Evolutionary conservation across 2,329 filamentous ascomycete genomes (phyloP).

Genomic region (Venturia effusa): DNA sequence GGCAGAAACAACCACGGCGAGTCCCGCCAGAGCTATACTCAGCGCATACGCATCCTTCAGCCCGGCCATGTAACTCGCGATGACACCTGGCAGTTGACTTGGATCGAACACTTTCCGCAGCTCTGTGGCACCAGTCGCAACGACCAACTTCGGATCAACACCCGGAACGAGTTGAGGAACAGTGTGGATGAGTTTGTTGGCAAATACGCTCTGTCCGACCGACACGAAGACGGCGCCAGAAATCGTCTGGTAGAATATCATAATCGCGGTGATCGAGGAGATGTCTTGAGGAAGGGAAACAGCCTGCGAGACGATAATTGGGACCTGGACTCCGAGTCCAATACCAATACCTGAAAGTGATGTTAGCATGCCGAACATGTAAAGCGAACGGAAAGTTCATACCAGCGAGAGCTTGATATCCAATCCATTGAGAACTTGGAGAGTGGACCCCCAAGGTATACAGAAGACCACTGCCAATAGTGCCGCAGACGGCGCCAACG

Average conservation of each 20-base stretch:
- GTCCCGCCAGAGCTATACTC: neutral
- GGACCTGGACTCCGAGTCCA: conserved; percentile 31
- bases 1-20: neutral
- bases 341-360: conserved; percentile 26
- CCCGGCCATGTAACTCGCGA: conserved; percentile 10
- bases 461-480: conserved; percentile 31
- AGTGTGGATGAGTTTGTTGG: conserved; percentile 7
- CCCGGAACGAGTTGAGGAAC: conserved; percentile 18
- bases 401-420: conserved; percentile 33
- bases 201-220: conserved; percentile 8
- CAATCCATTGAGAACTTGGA: conserved; percentile 32
- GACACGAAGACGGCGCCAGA: conserved; percentile 8
- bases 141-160: conserved; percentile 24
- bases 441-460: conserved; percentile 30
- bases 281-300: conserved; percentile 17
- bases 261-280: conserved; percentile 16
- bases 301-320: conserved; percentile 29
- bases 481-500: conserved; percentile 20
- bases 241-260: conserved; percentile 14
- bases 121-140: conserved; percentile 34
- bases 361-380: conserved; percentile 14
- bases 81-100: neutral
- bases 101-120: conserved; percentile 25
- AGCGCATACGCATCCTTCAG: conserved; percentile 10
- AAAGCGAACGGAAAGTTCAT: conserved; percentile 23